A percentile compares a stretch with the other conserved stretches of the same genome.
These are phyloP conservation scores for Mayamaea pseudoterrestris DNA, from an alignment of 108 stramenopile genomes.

Conservation along the genomic window DNA sequence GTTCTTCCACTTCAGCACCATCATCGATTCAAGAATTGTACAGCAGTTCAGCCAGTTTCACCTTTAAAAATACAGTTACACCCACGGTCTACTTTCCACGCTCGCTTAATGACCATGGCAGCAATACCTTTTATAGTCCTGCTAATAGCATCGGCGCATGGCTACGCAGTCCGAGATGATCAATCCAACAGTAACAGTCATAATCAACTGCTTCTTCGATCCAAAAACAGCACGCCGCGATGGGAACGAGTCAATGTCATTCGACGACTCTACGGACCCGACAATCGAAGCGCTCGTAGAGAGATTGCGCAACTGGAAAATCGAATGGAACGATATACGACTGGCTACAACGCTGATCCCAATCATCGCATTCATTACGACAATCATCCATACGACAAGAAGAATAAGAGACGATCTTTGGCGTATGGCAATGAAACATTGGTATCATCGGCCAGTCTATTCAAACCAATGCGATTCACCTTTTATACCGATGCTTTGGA, in stretches of 20 bases:
- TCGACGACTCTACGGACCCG: constrained; percentile 45
- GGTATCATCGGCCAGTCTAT: constrained; percentile 7
- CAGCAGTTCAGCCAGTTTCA: too few relatives aligned
- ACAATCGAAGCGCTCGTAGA: constrained; percentile 37
- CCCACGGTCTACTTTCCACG: too few relatives aligned
- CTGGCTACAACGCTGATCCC: constrained; percentile 49
- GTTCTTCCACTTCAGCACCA: too few relatives aligned
- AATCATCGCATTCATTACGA: constrained; percentile 44
- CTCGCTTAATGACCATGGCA: too few relatives aligned
- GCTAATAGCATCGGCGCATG: too few relatives aligned
- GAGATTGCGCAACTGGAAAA: constrained; percentile 46
- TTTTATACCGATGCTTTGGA: constrained; percentile 62
- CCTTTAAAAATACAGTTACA: too few relatives aligned
- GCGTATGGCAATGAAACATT: constrained; percentile 3
- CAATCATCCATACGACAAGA: constrained; percentile 55
- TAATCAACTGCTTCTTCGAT: not conserved
- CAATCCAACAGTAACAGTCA: too few relatives aligned
- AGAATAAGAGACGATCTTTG: not conserved
- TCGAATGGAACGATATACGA: constrained; percentile 31
- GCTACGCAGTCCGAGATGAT: too few relatives aligned
- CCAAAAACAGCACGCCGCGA: not conserved
- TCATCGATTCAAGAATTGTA: too few relatives aligned
- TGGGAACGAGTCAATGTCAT: constrained; percentile 32
- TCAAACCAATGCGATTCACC: constrained; percentile 59
- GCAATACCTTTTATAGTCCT: too few relatives aligned